Conservation (phyloP, 495 filamentous ascomycete species). For the Stereocaulon alpinum region DNA sequence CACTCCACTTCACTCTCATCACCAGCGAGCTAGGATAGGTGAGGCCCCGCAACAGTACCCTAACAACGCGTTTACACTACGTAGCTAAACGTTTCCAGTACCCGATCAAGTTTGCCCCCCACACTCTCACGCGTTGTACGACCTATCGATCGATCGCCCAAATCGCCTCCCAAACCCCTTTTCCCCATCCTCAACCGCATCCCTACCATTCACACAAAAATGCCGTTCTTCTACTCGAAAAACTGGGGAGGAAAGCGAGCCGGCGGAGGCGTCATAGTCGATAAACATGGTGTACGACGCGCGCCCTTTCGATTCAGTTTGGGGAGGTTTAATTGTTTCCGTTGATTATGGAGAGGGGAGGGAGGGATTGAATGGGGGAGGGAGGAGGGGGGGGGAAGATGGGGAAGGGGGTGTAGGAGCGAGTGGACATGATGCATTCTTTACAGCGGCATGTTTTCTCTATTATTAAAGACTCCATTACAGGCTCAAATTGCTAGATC, state of each 20-base stretch:
- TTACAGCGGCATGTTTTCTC: no score
- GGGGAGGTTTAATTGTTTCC: conserved; percentile 31
- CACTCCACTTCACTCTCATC: no score
- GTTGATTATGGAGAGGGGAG: not conserved
- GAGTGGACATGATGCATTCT: no score
- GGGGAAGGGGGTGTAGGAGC: no score
- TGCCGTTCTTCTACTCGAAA: conserved; percentile 16
- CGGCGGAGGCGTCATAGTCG: conserved; percentile 29
- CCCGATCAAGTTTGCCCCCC: not conserved
- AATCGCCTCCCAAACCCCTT: not conserved
- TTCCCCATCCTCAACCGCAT: no score
- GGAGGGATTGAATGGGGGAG: not conserved
- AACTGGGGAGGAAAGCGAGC: conserved; percentile 14
- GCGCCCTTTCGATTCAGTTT: conserved; percentile 30
- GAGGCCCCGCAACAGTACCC: no score
- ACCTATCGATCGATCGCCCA: not conserved
- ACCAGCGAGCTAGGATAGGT: no score
- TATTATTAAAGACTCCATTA: no score
- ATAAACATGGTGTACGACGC: conserved; percentile 30
- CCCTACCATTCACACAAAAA: no score
- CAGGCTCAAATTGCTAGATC: no score
- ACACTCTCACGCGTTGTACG: not conserved
- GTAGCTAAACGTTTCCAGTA: not conserved
- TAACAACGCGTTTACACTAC: no score
- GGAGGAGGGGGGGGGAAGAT: not conserved